phyloP scores from a whole-genome alignment of 306 rosid species.

The Arachis hypogaea region DNA sequence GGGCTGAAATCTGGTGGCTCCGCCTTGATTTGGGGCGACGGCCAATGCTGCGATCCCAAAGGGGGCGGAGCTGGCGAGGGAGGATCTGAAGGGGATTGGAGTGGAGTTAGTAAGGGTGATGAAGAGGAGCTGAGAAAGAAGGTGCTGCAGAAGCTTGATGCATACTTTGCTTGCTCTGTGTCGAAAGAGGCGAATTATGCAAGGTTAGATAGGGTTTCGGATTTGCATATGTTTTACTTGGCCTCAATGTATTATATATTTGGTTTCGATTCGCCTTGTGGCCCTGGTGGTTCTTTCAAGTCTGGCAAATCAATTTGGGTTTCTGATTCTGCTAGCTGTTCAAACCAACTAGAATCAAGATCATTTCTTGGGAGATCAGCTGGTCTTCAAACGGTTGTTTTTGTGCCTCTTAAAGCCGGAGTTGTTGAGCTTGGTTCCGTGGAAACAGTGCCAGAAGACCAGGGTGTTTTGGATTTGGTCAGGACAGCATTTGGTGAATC shows the following conservation, averaged over 20 bases:
- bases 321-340: constrained; percentile 55
- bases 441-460: constrained; percentile 64
- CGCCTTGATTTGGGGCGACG: constrained; percentile 81
- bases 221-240: constrained; percentile 75
- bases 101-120: constrained; percentile 45
- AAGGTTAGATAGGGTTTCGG: constrained; percentile 56
- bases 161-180: constrained; percentile 52
- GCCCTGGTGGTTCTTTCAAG: constrained; percentile 66
- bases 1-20: constrained; percentile 75
- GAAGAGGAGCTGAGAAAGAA: constrained; percentile 55
- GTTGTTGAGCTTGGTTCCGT: constrained; percentile 81
- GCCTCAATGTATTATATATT: constrained; percentile 65
- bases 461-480: constrained; percentile 57
- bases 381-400: constrained; percentile 72
- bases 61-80: constrained; percentile 34
- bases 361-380: constrained; percentile 60
- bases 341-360: constrained; percentile 64
- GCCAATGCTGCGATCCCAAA: constrained; percentile 58
- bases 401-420: constrained; percentile 75
- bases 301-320: constrained; percentile 70
- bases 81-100: constrained; percentile 37
- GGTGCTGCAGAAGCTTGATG: constrained; percentile 77
- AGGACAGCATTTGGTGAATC: constrained; percentile 58
- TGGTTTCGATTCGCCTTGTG: constrained; percentile 57
- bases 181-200: constrained; percentile 53